Evolutionary conservation across 2,329 filamentous ascomycete genomes (phyloP), one percentile per base, ranked within the genome.

Genomic region (Sporothrix brasiliensis): DNA sequence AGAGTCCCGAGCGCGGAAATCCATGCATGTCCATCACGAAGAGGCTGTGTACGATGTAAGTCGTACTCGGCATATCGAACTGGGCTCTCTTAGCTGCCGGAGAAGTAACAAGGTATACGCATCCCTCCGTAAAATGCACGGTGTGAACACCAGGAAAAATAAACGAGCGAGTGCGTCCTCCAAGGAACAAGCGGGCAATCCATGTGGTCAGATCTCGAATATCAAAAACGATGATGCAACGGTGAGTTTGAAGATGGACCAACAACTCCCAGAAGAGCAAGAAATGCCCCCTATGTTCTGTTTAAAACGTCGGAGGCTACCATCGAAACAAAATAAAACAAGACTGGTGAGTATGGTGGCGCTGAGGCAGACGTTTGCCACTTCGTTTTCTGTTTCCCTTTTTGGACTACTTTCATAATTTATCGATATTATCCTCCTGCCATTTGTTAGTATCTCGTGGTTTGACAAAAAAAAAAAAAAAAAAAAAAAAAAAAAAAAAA

Each of bases 291-390:
- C 34, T n/a, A 41, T 60, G 7, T 9, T 44, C 34, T 34, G 56
- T 60, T 60, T 41, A 41, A 41, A 60, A 41, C 56, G 41, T 44
- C 34, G 7, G 34, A 60, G 56, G 56, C 56, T 34, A 34, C 24
- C 4, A 41, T 14, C 30, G 56, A 60, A 60, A 60, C 56, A 24
- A 60, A 41, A 24, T 41, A 60, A 60, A 60, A 60, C 34, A 60
- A 19, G 34, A n/a, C 34, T 41, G 54, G 19, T 19, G 9, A 21
- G 21, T 16, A 24, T 41, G 5, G n/a, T 14, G 34, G 4, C 1
- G 27, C 27, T 30, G 27, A 30, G 27, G 27, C 27, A 30, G 27
- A 30, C 27, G 27, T 30, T 30, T 30, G 27, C 27, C 2, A 30
- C 27, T 30, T 30, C 3, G 27, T 30, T 30, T 30, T 14, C 21